Conservation (phyloP, 106 monocot species). For the Platanthera zijinensis region DNA sequence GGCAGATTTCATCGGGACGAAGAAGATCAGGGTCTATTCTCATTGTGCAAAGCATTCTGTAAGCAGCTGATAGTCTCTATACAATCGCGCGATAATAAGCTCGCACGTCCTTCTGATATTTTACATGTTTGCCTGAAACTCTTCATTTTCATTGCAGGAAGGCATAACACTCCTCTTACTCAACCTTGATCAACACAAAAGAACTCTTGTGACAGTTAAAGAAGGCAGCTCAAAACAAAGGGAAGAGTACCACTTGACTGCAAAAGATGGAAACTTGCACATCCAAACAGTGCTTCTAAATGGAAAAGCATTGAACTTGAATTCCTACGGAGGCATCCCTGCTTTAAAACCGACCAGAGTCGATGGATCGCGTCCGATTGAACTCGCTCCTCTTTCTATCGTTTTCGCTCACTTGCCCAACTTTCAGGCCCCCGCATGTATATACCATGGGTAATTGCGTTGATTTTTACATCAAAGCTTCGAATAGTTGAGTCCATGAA, state of each 20-base stretch:
- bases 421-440: slow-evolving; percentile 51
- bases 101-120: neutral
- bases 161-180: slow-evolving; percentile 79
- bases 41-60: slow-evolving; percentile 85
- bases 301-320: slow-evolving; percentile 38
- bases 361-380: slow-evolving; percentile 38
- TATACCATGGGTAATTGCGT: neutral
- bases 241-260: slow-evolving; percentile 91
- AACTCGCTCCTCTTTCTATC: slow-evolving; percentile 62
- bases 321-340: slow-evolving; percentile 49
- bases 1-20: slow-evolving; percentile 56
- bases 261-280: slow-evolving; percentile 61
- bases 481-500: neutral
- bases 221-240: slow-evolving; percentile 19
- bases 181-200: slow-evolving; percentile 62
- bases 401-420: slow-evolving; percentile 77
- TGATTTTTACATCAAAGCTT: neutral
- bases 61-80: slow-evolving; percentile 7
- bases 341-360: slow-evolving; percentile 38
- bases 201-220: slow-evolving; percentile 33
- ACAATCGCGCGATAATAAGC: neutral
- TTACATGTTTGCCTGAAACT: neutral
- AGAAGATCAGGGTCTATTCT: slow-evolving; percentile 64
- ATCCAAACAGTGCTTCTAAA: slow-evolving; percentile 85
- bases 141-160: slow-evolving; percentile 30